Base-by-base conservation (phyloP, 108 stramenopile genomes). In the Mediolabrus comicus region DNA sequence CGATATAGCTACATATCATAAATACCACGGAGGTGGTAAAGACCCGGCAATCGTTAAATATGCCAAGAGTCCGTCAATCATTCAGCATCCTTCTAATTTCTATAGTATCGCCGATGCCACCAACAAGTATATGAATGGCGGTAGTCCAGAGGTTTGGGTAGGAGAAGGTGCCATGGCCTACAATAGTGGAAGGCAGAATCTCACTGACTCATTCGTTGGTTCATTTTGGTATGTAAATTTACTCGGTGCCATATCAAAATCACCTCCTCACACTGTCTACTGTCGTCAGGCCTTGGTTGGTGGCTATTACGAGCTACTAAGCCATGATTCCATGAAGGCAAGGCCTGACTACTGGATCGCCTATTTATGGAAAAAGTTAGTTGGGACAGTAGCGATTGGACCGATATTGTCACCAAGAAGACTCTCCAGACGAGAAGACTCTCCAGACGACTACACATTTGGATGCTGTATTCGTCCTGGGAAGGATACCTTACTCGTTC, bases 291-390 rank as follows among this genome's bases (percentile, higher is more conserved):
- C 75, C 0, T 35, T 76, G 13, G 33, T 76, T n/a, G 75, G 75
- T 14, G 75, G 75, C 0, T 39, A 72, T 31, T 76, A 76, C 31
- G 75, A 72, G 51, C 31, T 76, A 33, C 33, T 76, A 53, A 65
- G 62, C 11, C 70, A 76, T 46, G 70, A 76, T 14, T 39, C 41
- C 28, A 34, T 76, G 13, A 32, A 55, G 4, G 70, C 75, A 10
- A 76, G 59, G 30, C 75, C 75, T 7, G 75, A 76, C 66, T 76
- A 76, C 34, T 76, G 75, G 75, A 64, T 72, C 3, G 70, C 71
- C 1, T 65, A 72, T 41, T 53, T 72, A 29, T 76, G 75, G 75
- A 76, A 76, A 29, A 17, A 54, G 3, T 43, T 76, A 0, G 75
- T 76, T 7, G 75, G 70, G 6, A 53, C 35, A 8, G 55, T 16